Evolutionary conservation across 352 stramenopile genomes (phyloP).

Genomic region (Blastocystis sp.): DNA sequence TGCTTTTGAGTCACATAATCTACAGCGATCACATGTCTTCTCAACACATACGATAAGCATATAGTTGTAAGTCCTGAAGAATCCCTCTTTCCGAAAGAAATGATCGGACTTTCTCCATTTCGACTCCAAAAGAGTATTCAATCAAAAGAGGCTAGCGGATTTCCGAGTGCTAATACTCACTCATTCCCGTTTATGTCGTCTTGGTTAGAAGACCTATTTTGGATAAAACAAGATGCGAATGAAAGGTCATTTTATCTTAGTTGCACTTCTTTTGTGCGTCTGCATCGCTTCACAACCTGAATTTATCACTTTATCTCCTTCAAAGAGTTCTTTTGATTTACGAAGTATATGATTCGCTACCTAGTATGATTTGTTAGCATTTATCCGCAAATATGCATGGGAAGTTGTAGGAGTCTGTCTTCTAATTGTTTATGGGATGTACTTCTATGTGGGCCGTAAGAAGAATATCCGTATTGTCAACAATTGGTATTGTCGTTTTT

Average conservation of each 20-base stretch:
- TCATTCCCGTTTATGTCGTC: neutral
- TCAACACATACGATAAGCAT: neutral
- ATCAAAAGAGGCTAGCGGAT: no score
- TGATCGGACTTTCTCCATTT: neutral
- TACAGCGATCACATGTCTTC: neutral
- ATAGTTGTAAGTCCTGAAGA: neutral
- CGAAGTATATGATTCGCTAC: neutral
- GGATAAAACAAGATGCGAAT: neutral
- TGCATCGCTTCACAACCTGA: neutral
- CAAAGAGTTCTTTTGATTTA: conserved; percentile 8
- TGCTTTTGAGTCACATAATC: neutral
- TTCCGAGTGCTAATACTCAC: neutral
- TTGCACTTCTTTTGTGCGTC: neutral
- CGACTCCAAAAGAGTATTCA: no score
- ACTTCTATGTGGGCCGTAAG: conserved; percentile 43
- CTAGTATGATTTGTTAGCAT: neutral
- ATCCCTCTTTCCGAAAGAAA: neutral
- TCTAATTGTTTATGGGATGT: conserved; percentile 27
- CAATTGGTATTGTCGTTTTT: neutral
- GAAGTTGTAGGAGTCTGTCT: conserved; percentile 31
- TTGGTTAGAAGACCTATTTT: neutral
- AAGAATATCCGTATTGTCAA: conserved; percentile 57
- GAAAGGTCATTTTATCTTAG: neutral
- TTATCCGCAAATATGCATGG: conserved; percentile 17
- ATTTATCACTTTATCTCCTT: neutral